A percentile compares a stretch with the other conserved stretches of the same genome.
These are phyloP conservation scores for Lachnellula subtilissima DNA, from an alignment of 2,329 filamentous ascomycete species.

Conservation along the genomic window DNA sequence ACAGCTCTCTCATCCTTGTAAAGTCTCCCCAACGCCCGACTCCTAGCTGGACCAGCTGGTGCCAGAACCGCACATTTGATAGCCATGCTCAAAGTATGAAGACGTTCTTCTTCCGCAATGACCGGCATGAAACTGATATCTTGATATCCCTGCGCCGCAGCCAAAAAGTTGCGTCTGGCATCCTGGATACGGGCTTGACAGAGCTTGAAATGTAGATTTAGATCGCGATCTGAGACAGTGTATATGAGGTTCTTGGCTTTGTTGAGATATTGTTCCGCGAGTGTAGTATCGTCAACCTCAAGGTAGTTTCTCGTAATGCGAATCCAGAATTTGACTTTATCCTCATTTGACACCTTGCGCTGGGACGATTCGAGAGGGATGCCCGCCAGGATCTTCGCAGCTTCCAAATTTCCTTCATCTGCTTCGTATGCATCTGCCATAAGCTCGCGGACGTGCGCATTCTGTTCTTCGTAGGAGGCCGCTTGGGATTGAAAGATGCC, in stretches of 20 bases:
- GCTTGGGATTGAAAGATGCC: slow-evolving; percentile 56
- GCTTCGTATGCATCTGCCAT: slow-evolving; percentile 79
- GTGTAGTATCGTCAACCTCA: slow-evolving; percentile 85
- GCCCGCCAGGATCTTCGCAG: slow-evolving; percentile 72
- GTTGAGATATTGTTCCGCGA: slow-evolving; percentile 84
- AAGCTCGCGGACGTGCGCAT: slow-evolving; percentile 71
- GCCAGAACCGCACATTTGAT: slow-evolving; percentile 91
- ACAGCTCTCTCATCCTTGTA: slow-evolving; percentile 88
- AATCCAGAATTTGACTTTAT: slow-evolving; percentile 83
- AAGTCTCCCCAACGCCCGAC: slow-evolving; percentile 71
- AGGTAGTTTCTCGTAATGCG: slow-evolving; percentile 92
- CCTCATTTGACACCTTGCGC: slow-evolving; percentile 73
- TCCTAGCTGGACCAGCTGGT: slow-evolving; percentile 81
- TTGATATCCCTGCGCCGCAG: slow-evolving; percentile 84
- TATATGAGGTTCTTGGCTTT: slow-evolving; percentile 91
- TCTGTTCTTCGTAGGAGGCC: slow-evolving; percentile 78
- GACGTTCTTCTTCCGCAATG: slow-evolving; percentile 81
- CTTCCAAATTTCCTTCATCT: slow-evolving; percentile 73
- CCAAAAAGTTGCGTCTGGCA: slow-evolving; percentile 81
- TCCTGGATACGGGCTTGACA: slow-evolving; percentile 92
- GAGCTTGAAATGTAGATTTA: slow-evolving; percentile 81
- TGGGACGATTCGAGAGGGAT: slow-evolving; percentile 89
- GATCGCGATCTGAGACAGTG: slow-evolving; percentile 66
- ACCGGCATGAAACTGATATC: slow-evolving; percentile 72
- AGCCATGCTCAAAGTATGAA: slow-evolving; percentile 78